Conservation (phyloP, 371 early-diverging fungal species). For the Rhizopus microsporus region DNA sequence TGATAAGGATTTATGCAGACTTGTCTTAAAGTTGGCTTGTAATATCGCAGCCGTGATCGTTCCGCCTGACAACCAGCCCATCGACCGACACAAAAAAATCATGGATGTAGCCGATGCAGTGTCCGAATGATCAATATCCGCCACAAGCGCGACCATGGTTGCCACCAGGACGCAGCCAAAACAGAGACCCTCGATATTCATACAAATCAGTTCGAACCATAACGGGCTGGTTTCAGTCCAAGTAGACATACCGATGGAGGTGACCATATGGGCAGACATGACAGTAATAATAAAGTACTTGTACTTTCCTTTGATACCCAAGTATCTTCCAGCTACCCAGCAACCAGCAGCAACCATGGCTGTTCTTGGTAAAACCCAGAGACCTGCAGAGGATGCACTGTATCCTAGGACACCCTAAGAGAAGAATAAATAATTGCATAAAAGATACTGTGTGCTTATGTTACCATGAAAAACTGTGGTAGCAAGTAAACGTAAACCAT, state of each 20-base stretch:
- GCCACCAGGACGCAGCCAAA: constrained; percentile 46
- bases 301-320: constrained; percentile 30
- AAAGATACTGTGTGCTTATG: not conserved
- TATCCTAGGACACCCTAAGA: constrained; percentile 41
- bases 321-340: constrained; percentile 33
- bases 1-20: constrained; percentile 24
- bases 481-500: constrained; percentile 32
- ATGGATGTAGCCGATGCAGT: constrained; percentile 49
- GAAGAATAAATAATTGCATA: not conserved
- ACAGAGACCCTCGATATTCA: constrained; percentile 45
- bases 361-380: constrained; percentile 40
- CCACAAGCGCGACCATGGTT: constrained; percentile 52
- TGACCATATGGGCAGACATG: constrained; percentile 17
- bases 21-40: constrained; percentile 38
- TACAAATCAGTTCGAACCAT: constrained; percentile 20
- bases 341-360: constrained; percentile 38
- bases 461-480: constrained; percentile 48
- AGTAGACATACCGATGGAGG: constrained; percentile 3
- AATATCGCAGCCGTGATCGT: constrained; percentile 43
- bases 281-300: constrained; percentile 23
- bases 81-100: constrained; percentile 51
- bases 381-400: constrained; percentile 38
- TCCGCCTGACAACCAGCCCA: constrained; percentile 46
- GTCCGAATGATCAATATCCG: constrained; percentile 38
- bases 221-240: constrained; percentile 17